These are phyloP conservation scores for Clarireedia hainanense DNA, from an alignment of 2,329 filamentous ascomycete species.

Conservation along the genomic window DNA sequence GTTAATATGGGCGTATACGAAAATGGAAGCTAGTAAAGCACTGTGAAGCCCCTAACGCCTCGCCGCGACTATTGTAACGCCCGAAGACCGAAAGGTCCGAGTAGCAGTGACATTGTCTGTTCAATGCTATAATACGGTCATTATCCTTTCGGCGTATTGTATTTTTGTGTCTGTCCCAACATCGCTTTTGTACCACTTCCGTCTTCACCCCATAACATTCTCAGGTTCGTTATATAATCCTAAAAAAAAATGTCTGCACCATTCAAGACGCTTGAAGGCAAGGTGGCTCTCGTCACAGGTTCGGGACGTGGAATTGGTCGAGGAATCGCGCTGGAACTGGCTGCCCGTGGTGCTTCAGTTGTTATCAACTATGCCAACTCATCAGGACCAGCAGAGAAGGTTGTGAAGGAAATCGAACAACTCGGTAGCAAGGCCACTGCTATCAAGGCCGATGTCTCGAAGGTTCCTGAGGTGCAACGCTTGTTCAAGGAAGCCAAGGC, in stretches of 20 bases:
- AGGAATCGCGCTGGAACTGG: conserved; percentile 33
- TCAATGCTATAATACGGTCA: conserved; percentile 5
- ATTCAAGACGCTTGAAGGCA: conserved; percentile 32
- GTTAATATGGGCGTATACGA: not conserved
- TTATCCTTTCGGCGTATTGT: not conserved
- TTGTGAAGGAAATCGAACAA: conserved; percentile 42
- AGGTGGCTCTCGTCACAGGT: conserved; percentile 77
- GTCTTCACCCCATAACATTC: not conserved
- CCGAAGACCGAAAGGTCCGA: conserved; percentile 9
- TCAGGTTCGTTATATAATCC: not conserved
- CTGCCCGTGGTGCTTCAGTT: conserved; percentile 33
- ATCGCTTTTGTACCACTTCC: no score
- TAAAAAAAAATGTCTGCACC: not conserved
- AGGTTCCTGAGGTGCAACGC: conserved; percentile 29
- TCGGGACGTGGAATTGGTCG: conserved; percentile 70
- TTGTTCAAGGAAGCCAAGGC: conserved; percentile 21
- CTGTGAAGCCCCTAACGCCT: conserved; percentile 2
- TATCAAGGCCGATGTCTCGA: conserved; percentile 51
- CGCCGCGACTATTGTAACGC: conserved; percentile 4
- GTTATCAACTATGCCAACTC: conserved; percentile 57
- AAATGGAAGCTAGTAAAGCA: not conserved
- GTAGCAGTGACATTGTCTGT: not conserved
- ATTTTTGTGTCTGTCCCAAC: no score
- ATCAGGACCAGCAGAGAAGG: conserved; percentile 46
- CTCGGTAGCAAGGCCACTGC: conserved; percentile 45